Conservation (phyloP, 2,329 filamentous ascomycete genomes). For the Passalora sequoiae region DNA sequence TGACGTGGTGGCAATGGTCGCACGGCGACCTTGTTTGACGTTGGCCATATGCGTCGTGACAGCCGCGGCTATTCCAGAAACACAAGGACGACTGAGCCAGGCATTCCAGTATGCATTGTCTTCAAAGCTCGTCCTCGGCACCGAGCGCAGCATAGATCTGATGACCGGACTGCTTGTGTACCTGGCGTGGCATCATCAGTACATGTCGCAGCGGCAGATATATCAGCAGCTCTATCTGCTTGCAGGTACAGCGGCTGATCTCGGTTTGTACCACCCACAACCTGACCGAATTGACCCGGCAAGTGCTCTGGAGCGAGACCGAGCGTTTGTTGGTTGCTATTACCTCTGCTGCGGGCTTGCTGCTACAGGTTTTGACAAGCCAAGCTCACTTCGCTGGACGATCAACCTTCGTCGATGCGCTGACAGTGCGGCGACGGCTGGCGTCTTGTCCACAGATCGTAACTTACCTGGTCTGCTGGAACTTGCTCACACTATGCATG, state of each 20-base stretch:
- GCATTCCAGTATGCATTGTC: constrained; percentile 26
- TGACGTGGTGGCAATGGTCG: constrained; percentile 19
- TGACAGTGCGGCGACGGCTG: constrained; percentile 11
- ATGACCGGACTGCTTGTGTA: constrained; percentile 25
- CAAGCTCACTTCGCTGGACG: constrained; percentile 26
- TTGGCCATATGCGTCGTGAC: constrained; percentile 27
- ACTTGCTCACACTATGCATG: constrained; percentile 18
- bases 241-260: constrained; percentile 26
- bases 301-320: constrained; percentile 18
- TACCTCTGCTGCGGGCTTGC: constrained; percentile 25
- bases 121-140: constrained; percentile 22
- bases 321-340: constrained; percentile 27
- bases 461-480: constrained; percentile 17
- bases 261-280: constrained; percentile 22
- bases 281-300: constrained; percentile 14
- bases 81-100: constrained; percentile 21
- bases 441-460: constrained; percentile 16
- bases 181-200: constrained; percentile 27
- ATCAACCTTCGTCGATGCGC: constrained; percentile 21
- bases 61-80: constrained; percentile 16
- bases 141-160: constrained; percentile 25
- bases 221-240: constrained; percentile 26
- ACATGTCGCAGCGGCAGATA: constrained; percentile 22
- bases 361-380: constrained; percentile 23
- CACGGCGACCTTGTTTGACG: constrained; percentile 21